Percentiles rank a stretch among this genome's conserved stretches.
These are phyloP conservation scores for Zanthoxylum bungeanum DNA, from an alignment of 345 rosid species.

Conservation along the genomic window DNA sequence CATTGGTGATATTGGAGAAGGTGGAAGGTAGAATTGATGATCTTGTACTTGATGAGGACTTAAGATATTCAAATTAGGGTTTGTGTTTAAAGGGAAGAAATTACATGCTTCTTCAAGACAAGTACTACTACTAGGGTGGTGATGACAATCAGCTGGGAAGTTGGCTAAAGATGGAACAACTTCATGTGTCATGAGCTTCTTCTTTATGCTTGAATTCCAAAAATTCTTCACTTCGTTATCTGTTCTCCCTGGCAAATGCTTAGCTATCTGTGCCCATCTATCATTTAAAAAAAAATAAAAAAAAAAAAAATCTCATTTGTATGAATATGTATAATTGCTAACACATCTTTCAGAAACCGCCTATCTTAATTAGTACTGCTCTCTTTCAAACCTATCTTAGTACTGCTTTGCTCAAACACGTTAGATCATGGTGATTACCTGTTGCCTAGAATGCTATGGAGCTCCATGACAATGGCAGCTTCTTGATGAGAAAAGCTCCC, in stretches of 20 bases:
- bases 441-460: conserved; percentile 92
- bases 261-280: conserved; percentile 94
- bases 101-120: conserved; percentile 13
- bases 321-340: not conserved
- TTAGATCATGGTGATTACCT: conserved; percentile 44
- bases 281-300: not conserved
- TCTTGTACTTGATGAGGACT: conserved; percentile 23
- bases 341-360: not conserved
- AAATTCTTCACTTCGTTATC: conserved; percentile 95
- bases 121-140: conserved; percentile 10
- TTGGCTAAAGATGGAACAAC: conserved; percentile 32
- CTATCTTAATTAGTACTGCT: not conserved
- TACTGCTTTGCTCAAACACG: not conserved
- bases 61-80: conserved; percentile 53
- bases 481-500: conserved; percentile 97
- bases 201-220: conserved; percentile 92
- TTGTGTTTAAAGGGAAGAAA: conserved; percentile 43
- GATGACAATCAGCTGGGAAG: conserved; percentile 21
- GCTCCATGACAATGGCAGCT: conserved; percentile 90
- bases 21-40: conserved; percentile 32
- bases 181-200: conserved; percentile 68
- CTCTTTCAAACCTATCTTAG: no score
- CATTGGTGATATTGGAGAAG: conserved; percentile 34
- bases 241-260: conserved; percentile 88
- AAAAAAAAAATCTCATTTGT: no score